These are phyloP conservation scores for Phytophthora palmivora DNA, from an alignment of 352 stramenopile species.

Conservation along the genomic window DNA sequence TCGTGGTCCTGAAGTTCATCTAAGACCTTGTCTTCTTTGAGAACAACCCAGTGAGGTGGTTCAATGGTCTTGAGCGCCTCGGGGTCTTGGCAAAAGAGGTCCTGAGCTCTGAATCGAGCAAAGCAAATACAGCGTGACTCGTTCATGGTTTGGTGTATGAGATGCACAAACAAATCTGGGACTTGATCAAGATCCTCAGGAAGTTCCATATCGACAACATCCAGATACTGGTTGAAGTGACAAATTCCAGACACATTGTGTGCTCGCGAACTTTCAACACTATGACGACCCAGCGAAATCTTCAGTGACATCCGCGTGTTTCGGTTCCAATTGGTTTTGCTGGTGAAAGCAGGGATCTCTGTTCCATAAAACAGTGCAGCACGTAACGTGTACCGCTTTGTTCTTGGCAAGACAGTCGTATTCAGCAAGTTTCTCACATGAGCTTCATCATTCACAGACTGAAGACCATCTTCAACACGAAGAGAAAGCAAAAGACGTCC, in stretches of 20 bases:
- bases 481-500: slow-evolving; percentile 74
- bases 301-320: slow-evolving; percentile 81
- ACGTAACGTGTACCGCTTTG: slow-evolving; percentile 68
- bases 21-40: slow-evolving; percentile 82
- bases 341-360: slow-evolving; percentile 81
- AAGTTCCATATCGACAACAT: slow-evolving; percentile 61
- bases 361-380: slow-evolving; percentile 77
- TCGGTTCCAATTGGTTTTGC: slow-evolving; percentile 70
- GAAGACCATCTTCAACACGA: slow-evolving; percentile 68
- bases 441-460: slow-evolving; percentile 71
- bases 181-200: slow-evolving; percentile 76
- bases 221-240: slow-evolving; percentile 82
- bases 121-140: slow-evolving; percentile 81
- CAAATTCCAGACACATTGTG: slow-evolving; percentile 81
- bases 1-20: slow-evolving; percentile 84
- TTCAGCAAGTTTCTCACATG: slow-evolving; percentile 73
- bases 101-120: slow-evolving; percentile 72
- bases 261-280: slow-evolving; percentile 54
- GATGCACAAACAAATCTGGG: slow-evolving; percentile 84
- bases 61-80: slow-evolving; percentile 45
- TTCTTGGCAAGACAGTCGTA: slow-evolving; percentile 40
- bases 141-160: slow-evolving; percentile 64
- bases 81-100: slow-evolving; percentile 62
- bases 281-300: slow-evolving; percentile 69
- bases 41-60: slow-evolving; percentile 68